A percentile compares a stretch with the other conserved stretches of the same genome.
These are phyloP conservation scores for Phytopythium boreale DNA, from an alignment of 352 stramenopile genomes.

Conservation along the genomic window DNA sequence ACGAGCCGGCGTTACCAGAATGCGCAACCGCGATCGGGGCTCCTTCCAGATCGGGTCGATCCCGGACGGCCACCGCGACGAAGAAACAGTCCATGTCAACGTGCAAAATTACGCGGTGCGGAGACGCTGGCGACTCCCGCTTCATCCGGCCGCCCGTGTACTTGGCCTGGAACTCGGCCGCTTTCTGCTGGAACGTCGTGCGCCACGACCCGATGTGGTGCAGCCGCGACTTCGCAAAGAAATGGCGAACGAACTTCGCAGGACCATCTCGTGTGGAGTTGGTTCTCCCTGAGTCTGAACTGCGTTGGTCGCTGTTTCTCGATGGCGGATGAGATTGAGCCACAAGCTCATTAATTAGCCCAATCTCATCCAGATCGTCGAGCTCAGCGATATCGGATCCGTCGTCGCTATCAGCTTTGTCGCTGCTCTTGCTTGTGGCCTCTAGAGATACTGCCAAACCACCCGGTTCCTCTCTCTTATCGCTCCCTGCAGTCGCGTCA, in stretches of 20 bases:
- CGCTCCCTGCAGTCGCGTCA: not conserved
- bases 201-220: slow-evolving; percentile 86
- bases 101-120: slow-evolving; percentile 89
- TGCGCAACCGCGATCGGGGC: slow-evolving; percentile 92
- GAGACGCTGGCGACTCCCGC: slow-evolving; percentile 29
- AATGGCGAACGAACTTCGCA: slow-evolving; percentile 65
- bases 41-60: slow-evolving; percentile 63
- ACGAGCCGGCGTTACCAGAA: slow-evolving; percentile 66
- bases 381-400: not conserved
- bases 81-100: slow-evolving; percentile 99
- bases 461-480: not conserved
- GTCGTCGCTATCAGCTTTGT: not conserved
- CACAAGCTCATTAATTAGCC: not conserved
- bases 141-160: slow-evolving; percentile 46
- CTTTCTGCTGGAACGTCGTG: slow-evolving; percentile 69
- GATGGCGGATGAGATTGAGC: not conserved
- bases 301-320: not conserved
- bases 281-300: slow-evolving; percentile 12
- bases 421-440: not conserved
- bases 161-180: slow-evolving; percentile 52
- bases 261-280: slow-evolving; percentile 74
- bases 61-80: slow-evolving; percentile 87
- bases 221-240: slow-evolving; percentile 82
- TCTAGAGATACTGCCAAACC: not conserved
- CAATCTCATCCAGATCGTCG: slow-evolving; percentile 3